phyloP scores from a whole-genome alignment of 73 alveolate species.

The Paramecium bursaria region DNA sequence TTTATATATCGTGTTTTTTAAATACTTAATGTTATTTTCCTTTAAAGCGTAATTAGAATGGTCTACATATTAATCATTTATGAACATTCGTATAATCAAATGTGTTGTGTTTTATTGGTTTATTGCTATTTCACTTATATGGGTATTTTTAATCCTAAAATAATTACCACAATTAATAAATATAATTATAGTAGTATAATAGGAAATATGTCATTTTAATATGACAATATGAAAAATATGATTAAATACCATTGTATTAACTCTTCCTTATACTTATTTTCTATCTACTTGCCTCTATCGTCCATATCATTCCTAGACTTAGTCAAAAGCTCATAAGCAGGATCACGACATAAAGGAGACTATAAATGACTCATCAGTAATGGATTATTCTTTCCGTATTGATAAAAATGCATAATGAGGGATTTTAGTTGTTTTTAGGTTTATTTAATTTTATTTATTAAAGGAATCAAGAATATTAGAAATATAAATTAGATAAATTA shows the following conservation, averaged over 20 bases:
- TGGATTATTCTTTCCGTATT: background rate
- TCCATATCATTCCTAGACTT: background rate
- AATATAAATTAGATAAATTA: too few relatives aligned
- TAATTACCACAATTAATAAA: conserved; percentile 58
- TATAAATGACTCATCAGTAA: background rate
- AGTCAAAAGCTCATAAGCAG: background rate
- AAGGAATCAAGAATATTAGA: too few relatives aligned
- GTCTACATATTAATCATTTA: conserved; percentile 44
- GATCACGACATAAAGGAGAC: background rate
- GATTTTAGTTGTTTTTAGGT: background rate
- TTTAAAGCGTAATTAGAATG: conserved; percentile 19
- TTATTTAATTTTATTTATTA: too few relatives aligned
- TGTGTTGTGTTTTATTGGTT: conserved; percentile 17
- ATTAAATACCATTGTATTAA: background rate
- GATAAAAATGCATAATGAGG: background rate
- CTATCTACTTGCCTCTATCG: background rate
- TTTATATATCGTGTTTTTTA: background rate
- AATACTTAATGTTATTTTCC: conserved; percentile 27
- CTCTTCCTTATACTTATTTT: background rate
- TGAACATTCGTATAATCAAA: conserved; percentile 42
- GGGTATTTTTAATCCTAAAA: conserved; percentile 39
- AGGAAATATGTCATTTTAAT: background rate
- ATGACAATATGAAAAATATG: background rate
- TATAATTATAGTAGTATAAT: background rate
- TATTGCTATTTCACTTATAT: conserved; percentile 49